phyloP scores from a whole-genome alignment of 2,329 filamentous ascomycete genomes.

The Colletotrichum spinosum region DNA sequence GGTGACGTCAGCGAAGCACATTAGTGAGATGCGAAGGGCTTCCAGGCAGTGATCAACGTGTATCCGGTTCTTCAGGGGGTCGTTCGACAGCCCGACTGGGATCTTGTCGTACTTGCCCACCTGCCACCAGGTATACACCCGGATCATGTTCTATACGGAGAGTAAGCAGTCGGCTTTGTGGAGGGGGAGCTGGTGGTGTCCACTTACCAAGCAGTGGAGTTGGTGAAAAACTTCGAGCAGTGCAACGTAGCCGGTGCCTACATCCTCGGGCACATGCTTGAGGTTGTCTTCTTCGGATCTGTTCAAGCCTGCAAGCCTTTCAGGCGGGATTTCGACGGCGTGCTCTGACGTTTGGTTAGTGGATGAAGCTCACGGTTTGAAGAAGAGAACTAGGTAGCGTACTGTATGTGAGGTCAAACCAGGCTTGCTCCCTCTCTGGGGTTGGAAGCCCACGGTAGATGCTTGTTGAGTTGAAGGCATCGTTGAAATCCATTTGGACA shows the following conservation, averaged over 20 bases:
- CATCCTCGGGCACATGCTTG: constrained; percentile 5
- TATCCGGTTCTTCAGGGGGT: constrained; percentile 34
- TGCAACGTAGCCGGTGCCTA: constrained; percentile 24
- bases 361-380: no score
- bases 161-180: background rate
- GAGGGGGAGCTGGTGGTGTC: background rate
- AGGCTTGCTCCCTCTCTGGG: constrained; percentile 19
- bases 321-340: constrained; percentile 15
- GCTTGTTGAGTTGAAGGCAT: constrained; percentile 22
- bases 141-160: constrained; percentile 32
- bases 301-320: constrained; percentile 7
- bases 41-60: constrained; percentile 39
- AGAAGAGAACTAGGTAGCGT: background rate
- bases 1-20: constrained; percentile 38
- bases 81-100: constrained; percentile 12
- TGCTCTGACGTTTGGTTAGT: constrained; percentile 4
- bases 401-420: constrained; percentile 22
- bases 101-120: constrained; percentile 27
- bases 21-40: constrained; percentile 36
- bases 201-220: constrained; percentile 35
- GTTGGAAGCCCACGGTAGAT: constrained; percentile 26
- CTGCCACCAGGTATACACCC: constrained; percentile 35
- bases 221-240: constrained; percentile 38
- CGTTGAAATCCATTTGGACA: constrained; percentile 6
- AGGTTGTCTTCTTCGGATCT: constrained; percentile 19